Evolutionary conservation across 2,329 filamentous ascomycete species (phyloP), one percentile per base, ranked within the genome.

Genomic region (Leptodontidium sp.): DNA sequence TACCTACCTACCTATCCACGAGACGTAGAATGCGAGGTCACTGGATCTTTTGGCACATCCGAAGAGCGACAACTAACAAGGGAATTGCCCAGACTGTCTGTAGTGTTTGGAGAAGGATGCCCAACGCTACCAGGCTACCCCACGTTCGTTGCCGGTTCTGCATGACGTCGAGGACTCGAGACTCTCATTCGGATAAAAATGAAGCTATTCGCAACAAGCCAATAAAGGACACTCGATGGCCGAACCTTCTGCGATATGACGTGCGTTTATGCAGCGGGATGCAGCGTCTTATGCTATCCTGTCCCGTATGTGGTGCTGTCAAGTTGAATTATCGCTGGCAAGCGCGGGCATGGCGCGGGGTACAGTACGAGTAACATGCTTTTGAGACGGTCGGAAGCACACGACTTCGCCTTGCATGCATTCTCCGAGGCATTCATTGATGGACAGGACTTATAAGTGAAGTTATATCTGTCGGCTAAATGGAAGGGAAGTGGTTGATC

Each of bases 131-230:
- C 15, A 24, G 3, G 9, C 32, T 29, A 49, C 29, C 50, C 40
- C 40, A 52, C 43, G 29, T 38, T 61, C 35, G 53, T 26, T n/a
- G 26, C 32, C 26, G 21, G 21, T 32, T 57, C 21, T 57, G 62
- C 55, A 65, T 55, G 45, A 24, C 15, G 47, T 49, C 58, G 52
- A 43, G 35, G 21, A 14, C n/a, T n/a, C n/a, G n/a, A n/a, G n/a
- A n/a, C 21, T 66, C 35, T 59, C 12, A 59, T 55, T 68, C 47
- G 66, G 52, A 17, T 8, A 24, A 53, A 55, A 45, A 49, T 65
- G 69, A 68, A 67, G 66, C 40, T 63, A 64, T 63, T 63, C 64
- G 26, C 35, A 38, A n/a, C 40, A 43, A 47, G 47, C 69, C 69
- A 71, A 71, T 70, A 5, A 57, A 62, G 12, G 11, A 14, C 35